A percentile compares a stretch with the other conserved stretches of the same genome.
Conservation (phyloP, 768 basidiomycete species). For the Pleurotus tuber-regium region DNA sequence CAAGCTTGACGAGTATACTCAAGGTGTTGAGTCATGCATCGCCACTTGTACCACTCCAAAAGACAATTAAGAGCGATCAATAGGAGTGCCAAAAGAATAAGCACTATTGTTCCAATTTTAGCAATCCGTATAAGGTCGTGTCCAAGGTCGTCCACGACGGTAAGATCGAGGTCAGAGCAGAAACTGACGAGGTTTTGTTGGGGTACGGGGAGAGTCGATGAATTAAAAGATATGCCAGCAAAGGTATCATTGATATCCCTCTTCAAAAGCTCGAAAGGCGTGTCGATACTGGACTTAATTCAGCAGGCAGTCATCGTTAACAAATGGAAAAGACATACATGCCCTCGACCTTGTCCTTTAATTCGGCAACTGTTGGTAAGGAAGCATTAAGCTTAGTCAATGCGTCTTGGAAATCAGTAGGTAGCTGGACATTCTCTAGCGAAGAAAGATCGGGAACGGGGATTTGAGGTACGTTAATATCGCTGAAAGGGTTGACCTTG, state of each 20-base stretch:
- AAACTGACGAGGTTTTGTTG: conserved; percentile 65
- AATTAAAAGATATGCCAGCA: conserved; percentile 64
- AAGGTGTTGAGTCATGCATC: conserved; percentile 61
- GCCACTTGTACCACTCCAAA: conserved; percentile 91
- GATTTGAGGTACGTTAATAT: conserved; percentile 71
- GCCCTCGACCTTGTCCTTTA: conserved; percentile 64
- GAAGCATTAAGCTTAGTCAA: conserved; percentile 77
- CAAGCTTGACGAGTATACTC: conserved; percentile 74
- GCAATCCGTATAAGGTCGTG: conserved; percentile 75
- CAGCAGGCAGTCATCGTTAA: neutral
- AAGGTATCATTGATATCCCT: conserved; percentile 89
- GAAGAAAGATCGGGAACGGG: conserved; percentile 69
- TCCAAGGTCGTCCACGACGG: conserved; percentile 83
- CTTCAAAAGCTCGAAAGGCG: conserved; percentile 86
- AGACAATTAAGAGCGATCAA: conserved; percentile 72
- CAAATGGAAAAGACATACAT: conserved; percentile 69
- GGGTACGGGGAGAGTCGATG: conserved; percentile 76
- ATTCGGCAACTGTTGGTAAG: conserved; percentile 72
- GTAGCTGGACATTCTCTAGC: conserved; percentile 78
- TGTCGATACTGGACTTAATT: conserved; percentile 55
- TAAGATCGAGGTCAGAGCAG: conserved; percentile 77
- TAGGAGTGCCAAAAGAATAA: conserved; percentile 69
- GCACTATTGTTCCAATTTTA: conserved; percentile 74
- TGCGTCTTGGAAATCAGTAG: conserved; percentile 69
- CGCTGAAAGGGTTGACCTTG: conserved; percentile 68